A percentile compares a stretch with the other conserved stretches of the same genome.
These are phyloP conservation scores for Neohortaea acidophila DNA, from an alignment of 495 filamentous ascomycete species.

Conservation along the genomic window DNA sequence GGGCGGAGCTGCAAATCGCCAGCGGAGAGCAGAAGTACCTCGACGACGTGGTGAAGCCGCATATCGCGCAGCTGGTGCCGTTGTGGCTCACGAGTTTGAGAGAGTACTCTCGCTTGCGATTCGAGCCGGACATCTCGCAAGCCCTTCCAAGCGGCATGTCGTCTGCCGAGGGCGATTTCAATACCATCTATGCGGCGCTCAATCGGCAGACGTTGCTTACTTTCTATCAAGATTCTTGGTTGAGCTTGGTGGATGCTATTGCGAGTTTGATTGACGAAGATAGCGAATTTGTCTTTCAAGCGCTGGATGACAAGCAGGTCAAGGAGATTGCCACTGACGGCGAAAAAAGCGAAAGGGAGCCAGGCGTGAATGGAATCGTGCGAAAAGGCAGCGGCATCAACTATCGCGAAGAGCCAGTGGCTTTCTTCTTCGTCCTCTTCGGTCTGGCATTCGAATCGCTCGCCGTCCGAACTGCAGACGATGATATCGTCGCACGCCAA, in stretches of 20 bases:
- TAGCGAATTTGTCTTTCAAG: constrained; percentile 93
- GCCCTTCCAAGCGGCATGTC: constrained; percentile 56
- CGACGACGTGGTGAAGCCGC: constrained; percentile 73
- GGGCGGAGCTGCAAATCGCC: constrained; percentile 96
- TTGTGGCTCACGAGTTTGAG: constrained; percentile 86
- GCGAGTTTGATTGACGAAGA: constrained; percentile 95
- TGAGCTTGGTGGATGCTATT: constrained; percentile 93
- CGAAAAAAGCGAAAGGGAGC: not conserved
- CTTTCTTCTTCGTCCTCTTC: constrained; percentile 98
- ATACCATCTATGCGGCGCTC: constrained; percentile 81
- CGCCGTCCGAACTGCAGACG: constrained; percentile 57
- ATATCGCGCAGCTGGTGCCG: constrained; percentile 75
- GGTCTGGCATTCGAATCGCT: constrained; percentile 92
- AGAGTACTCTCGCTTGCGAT: constrained; percentile 84
- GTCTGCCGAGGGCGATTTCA: constrained; percentile 43
- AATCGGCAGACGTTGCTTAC: constrained; percentile 84
- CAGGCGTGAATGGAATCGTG: constrained; percentile 20
- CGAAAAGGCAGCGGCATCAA: constrained; percentile 60
- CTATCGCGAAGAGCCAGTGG: constrained; percentile 92
- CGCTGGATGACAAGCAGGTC: constrained; percentile 61
- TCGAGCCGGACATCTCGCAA: constrained; percentile 93
- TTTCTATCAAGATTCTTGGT: constrained; percentile 97
- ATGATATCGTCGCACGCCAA: constrained; percentile 53
- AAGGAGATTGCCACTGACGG: constrained; percentile 34
- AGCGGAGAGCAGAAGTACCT: constrained; percentile 87